Evolutionary conservation across 371 early-diverging fungal species (phyloP).

Genomic region (Mucor plumbeus): DNA sequence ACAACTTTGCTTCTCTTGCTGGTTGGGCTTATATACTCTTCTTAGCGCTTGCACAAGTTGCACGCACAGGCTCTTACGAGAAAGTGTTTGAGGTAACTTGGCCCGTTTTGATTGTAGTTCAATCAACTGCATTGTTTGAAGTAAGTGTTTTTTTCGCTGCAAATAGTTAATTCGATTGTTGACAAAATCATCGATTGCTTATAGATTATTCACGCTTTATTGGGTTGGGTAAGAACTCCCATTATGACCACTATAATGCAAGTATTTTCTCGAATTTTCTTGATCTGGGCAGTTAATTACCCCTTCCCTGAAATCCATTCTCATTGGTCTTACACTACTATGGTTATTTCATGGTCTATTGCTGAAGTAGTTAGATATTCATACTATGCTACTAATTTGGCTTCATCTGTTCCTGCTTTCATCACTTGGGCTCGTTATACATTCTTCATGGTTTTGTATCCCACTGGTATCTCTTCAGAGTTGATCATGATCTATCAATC

Average conservation of each 20-base stretch:
- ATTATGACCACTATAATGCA: slow-evolving; percentile 81
- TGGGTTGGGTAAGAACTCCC: slow-evolving; percentile 83
- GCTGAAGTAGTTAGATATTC: slow-evolving; percentile 89
- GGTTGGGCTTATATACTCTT: slow-evolving; percentile 77
- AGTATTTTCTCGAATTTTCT: slow-evolving; percentile 81
- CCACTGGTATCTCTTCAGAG: slow-evolving; percentile 91
- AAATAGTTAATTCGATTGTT: not conserved
- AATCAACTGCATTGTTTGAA: slow-evolving; percentile 81
- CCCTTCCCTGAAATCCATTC: slow-evolving; percentile 66
- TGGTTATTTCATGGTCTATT: slow-evolving; percentile 89
- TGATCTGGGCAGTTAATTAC: slow-evolving; percentile 81
- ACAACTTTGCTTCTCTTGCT: slow-evolving; percentile 76
- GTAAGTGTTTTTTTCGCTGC: slow-evolving; percentile 27
- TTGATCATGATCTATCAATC: slow-evolving; percentile 73
- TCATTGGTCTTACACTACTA: slow-evolving; percentile 73
- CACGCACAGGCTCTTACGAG: slow-evolving; percentile 49
- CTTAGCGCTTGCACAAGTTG: slow-evolving; percentile 52
- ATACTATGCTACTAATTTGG: slow-evolving; percentile 78
- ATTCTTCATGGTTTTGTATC: slow-evolving; percentile 89
- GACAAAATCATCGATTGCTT: too few species aligned
- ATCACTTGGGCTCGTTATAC: slow-evolving; percentile 82
- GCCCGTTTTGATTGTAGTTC: slow-evolving; percentile 64
- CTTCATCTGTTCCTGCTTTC: slow-evolving; percentile 50
- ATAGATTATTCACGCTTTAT: slow-evolving; percentile 27
- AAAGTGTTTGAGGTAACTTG: slow-evolving; percentile 64